Evolutionary conservation across 148 eudicot species (phyloP).

Genomic region (Rhododendron vialii): DNA sequence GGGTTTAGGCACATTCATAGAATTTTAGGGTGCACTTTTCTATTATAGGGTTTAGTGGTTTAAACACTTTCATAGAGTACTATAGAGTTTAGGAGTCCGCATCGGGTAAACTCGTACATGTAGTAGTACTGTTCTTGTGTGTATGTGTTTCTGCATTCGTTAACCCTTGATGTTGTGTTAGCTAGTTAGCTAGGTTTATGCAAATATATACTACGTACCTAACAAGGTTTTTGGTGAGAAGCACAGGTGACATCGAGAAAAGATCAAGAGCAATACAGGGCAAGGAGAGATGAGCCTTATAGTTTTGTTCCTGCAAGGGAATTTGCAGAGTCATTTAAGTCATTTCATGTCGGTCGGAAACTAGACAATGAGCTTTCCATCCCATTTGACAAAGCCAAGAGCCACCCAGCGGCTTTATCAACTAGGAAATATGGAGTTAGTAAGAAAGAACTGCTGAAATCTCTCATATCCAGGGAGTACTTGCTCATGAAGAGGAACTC

Average conservation of each 20-base stretch:
- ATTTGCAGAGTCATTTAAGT: slow-evolving; percentile 17
- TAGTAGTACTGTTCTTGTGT: neutral
- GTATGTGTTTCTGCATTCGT: neutral
- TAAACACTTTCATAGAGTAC: too few species aligned
- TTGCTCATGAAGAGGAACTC: slow-evolving; percentile 24
- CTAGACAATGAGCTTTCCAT: slow-evolving; percentile 14
- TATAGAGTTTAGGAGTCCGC: neutral
- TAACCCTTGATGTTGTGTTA: neutral
- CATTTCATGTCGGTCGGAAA: slow-evolving; percentile 11
- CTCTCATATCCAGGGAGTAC: slow-evolving; percentile 13
- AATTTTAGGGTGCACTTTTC: too few species aligned
- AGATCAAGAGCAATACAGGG: slow-evolving; percentile 25
- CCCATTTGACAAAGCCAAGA: slow-evolving; percentile 21
- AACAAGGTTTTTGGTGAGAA: neutral
- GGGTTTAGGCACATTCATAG: too few species aligned
- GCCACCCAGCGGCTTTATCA: slow-evolving; percentile 25
- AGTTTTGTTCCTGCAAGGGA: slow-evolving; percentile 8
- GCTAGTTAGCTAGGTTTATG: neutral
- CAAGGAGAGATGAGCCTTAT: neutral
- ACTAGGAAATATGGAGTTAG: slow-evolving; percentile 14
- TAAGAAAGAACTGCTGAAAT: slow-evolving; percentile 15
- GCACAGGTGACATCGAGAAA: slow-evolving; percentile 16
- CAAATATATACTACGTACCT: neutral
- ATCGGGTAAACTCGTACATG: neutral
- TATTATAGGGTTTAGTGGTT: too few species aligned